Evolutionary conservation across 257 asterid species (phyloP), one percentile per base, ranked within the genome.

Genomic region (Rhazya stricta): DNA sequence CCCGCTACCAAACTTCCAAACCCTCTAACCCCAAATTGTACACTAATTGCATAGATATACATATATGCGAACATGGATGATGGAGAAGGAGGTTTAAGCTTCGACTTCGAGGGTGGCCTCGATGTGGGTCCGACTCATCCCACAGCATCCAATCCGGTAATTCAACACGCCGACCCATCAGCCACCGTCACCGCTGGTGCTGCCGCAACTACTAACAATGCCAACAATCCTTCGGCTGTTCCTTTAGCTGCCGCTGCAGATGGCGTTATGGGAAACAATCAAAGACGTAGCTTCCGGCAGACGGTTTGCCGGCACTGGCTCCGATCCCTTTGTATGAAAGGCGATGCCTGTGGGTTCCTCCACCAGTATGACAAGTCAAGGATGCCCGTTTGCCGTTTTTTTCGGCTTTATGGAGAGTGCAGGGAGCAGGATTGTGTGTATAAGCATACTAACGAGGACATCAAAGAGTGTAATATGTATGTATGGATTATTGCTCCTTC

Each of bases 381-480:
- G 80, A 92, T 92, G 98, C 98, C 97, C 6, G 86, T 91, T 63
- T 92, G 97, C 83, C 87, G 97, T 53, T 92, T 92, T 73, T 92
- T 91, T 61, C 85, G 94, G 50, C 88, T 86, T 9, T 86, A 89
- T 19, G 98, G 97, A 6, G 97, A 94, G 86, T 94, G 97, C 74
- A 87, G 98, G 5, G 97, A 94, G 85, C 97, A 94, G 85, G 98
- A 91, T 77, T 94, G 97, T 74, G 96, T 91, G 46, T 94, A 90
- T 83, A 94, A 94, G 71, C 97, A 94, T 68, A 91, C 97, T 16
- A 94, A 88, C 77, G 97, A 94, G 79, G 98, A 94, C 86, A 91
- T 91, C 81, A 94, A 90, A 85, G 97, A 94, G 72, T 94, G 98
- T 80, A 88, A 90, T 84, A 91, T 94, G 98, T 91, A 85, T 36